Evolutionary conservation across 176 grass and related monocot species (phyloP).

Genomic region (Rhynchospora pubera): DNA sequence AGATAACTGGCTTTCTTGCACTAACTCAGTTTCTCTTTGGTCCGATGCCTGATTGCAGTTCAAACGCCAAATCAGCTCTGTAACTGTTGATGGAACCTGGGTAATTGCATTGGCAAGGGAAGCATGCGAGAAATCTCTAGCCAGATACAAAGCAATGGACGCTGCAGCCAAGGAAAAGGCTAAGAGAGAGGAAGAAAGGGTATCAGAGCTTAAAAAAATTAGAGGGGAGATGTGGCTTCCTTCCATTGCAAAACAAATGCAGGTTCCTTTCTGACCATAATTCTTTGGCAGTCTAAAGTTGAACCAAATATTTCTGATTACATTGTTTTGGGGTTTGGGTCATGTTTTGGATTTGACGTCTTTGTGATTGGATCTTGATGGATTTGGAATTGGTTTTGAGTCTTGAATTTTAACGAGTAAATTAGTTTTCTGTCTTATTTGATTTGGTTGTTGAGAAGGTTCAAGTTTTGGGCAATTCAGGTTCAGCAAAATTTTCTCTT

Average conservation of each 20-base stretch:
- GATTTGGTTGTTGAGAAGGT: neutral
- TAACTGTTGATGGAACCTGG: conserved; percentile 54
- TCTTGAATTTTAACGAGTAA: neutral
- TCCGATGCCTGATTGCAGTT: conserved; percentile 48
- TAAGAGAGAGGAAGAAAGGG: conserved; percentile 80
- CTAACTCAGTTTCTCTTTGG: neutral
- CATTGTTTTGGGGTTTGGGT: neutral
- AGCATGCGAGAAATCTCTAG: conserved; percentile 54
- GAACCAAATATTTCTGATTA: neutral
- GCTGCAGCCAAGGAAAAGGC: conserved; percentile 48
- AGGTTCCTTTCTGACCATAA: conserved; percentile 30
- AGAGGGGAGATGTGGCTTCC: conserved; percentile 99
- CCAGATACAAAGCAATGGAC: conserved; percentile 66
- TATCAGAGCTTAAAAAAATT: conserved; percentile 52
- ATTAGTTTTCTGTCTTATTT: neutral
- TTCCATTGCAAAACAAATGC: conserved; percentile 78
- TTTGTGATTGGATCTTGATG: neutral
- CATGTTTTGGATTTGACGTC: neutral
- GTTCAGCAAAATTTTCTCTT: too few species aligned
- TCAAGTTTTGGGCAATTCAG: neutral
- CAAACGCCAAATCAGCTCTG: conserved; percentile 52
- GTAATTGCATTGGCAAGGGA: conserved; percentile 56
- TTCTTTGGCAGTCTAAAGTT: neutral
- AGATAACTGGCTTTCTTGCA: neutral
- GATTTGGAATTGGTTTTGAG: neutral